Evolutionary conservation across 345 rosid genomes (phyloP).

Genomic region (Laguncularia racemosa): DNA sequence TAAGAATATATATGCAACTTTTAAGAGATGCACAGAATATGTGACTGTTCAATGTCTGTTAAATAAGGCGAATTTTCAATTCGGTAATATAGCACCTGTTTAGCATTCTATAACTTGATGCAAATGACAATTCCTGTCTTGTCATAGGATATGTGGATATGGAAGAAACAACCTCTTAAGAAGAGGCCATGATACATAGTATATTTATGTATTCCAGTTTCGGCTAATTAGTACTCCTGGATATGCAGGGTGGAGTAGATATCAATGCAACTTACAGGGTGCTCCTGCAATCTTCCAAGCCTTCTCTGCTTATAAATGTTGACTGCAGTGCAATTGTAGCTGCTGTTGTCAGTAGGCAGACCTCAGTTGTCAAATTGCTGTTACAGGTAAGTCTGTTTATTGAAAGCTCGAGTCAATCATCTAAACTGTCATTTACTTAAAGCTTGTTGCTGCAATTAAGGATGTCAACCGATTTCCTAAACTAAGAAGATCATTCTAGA

Average conservation of each 20-base stretch:
- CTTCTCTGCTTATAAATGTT: slow-evolving; percentile 48
- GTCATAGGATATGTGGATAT: too few relatives aligned
- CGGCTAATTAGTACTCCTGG: slow-evolving; percentile 1
- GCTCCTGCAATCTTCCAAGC: slow-evolving; percentile 47
- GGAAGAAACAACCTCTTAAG: too few relatives aligned
- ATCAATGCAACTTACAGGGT: slow-evolving; percentile 33
- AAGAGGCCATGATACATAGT: too few relatives aligned
- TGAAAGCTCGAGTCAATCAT: not conserved
- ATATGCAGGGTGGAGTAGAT: slow-evolving; percentile 42
- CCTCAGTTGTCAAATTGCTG: slow-evolving; percentile 34
- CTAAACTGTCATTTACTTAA: not conserved
- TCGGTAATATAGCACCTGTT: too few relatives aligned
- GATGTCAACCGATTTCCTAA: not conserved
- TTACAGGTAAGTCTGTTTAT: slow-evolving; percentile 29
- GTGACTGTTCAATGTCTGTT: too few relatives aligned
- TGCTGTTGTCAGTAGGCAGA: slow-evolving; percentile 52
- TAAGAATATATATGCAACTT: too few relatives aligned
- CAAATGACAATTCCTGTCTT: too few relatives aligned
- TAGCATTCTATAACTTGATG: too few relatives aligned
- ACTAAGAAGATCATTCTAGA: not conserved
- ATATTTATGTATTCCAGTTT: too few relatives aligned
- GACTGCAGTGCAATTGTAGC: slow-evolving; percentile 49
- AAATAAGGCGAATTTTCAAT: too few relatives aligned
- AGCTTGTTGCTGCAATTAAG: not conserved
- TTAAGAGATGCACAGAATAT: too few relatives aligned